These are phyloP conservation scores for Xylaria digitata DNA, from an alignment of 2,329 filamentous ascomycete species.

Conservation along the genomic window DNA sequence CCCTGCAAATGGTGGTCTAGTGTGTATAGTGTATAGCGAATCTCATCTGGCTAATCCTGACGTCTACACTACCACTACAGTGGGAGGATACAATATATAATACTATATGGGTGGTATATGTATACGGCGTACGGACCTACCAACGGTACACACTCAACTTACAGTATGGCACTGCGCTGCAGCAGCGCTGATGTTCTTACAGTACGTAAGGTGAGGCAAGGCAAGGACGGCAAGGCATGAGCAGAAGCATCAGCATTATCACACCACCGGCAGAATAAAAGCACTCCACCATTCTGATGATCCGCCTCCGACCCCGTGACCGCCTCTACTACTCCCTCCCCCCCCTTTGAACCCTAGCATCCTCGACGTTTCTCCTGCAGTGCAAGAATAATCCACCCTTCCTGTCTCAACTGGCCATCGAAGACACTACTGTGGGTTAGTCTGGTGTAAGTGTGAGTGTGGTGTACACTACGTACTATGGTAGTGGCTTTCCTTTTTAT, in stretches of 20 bases:
- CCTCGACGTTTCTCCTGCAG: constrained; percentile 5
- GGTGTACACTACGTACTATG: no score
- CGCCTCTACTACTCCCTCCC: constrained; percentile 22
- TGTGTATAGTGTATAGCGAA: constrained; percentile 27
- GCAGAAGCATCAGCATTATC: constrained; percentile 11
- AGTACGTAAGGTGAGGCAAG: neutral
- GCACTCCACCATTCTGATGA: constrained; percentile 34
- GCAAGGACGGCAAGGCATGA: neutral
- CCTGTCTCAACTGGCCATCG: neutral
- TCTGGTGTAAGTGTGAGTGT: neutral
- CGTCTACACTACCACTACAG: neutral
- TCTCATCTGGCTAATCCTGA: constrained; percentile 18
- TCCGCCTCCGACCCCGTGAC: constrained; percentile 35
- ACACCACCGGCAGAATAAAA: constrained; percentile 30
- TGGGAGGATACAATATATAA: constrained; percentile 1
- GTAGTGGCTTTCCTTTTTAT: neutral
- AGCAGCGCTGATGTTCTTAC: constrained; percentile 20
- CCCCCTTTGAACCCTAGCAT: constrained; percentile 26
- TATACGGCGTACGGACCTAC: constrained; percentile 3
- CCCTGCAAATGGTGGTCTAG: constrained; percentile 28
- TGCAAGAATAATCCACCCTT: constrained; percentile 16
- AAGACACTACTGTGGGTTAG: neutral
- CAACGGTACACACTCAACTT: neutral
- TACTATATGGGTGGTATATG: no score
- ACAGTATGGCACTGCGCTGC: neutral